phyloP scores from a whole-genome alignment of 331 rosid species.

The Rosa hybrid region DNA sequence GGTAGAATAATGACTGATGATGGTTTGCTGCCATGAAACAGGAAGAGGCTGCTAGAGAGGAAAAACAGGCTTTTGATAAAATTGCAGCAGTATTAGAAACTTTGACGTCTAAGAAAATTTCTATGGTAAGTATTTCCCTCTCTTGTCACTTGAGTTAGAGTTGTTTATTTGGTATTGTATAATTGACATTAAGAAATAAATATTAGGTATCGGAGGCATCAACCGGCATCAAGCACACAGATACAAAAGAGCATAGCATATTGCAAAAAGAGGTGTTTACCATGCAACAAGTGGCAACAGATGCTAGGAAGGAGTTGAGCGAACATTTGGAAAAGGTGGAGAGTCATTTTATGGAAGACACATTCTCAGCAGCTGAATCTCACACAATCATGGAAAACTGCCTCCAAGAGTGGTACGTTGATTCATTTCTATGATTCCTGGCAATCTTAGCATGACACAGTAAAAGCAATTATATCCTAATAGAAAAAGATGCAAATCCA shows the following conservation, averaged over 20 bases:
- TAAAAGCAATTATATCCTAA: background rate
- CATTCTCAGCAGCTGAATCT: slow-evolving; percentile 43
- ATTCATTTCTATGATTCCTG: background rate
- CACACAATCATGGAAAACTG: slow-evolving; percentile 49
- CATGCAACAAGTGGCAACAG: slow-evolving; percentile 61
- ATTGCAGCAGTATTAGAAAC: slow-evolving; percentile 60
- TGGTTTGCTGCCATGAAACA: slow-evolving; percentile 39
- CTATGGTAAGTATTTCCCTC: slow-evolving; percentile 43
- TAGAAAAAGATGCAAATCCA: background rate
- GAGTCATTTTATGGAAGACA: slow-evolving; percentile 48
- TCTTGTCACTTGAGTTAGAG: slow-evolving; percentile 12
- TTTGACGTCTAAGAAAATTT: slow-evolving; percentile 64
- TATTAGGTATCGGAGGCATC: slow-evolving; percentile 76
- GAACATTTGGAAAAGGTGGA: slow-evolving; percentile 48
- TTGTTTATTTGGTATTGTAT: background rate
- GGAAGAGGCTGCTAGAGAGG: slow-evolving; percentile 79
- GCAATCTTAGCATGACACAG: background rate
- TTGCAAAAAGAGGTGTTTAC: slow-evolving; percentile 53
- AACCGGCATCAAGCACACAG: slow-evolving; percentile 46
- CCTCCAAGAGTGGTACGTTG: slow-evolving; percentile 66
- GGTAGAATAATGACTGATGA: slow-evolving; percentile 18
- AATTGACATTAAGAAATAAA: slow-evolving; percentile 16
- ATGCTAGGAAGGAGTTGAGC: slow-evolving; percentile 50
- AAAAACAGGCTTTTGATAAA: slow-evolving; percentile 61
- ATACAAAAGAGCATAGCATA: slow-evolving; percentile 46